Evolutionary conservation across 306 rosid species (phyloP).

Genomic region (Urtica urens): DNA sequence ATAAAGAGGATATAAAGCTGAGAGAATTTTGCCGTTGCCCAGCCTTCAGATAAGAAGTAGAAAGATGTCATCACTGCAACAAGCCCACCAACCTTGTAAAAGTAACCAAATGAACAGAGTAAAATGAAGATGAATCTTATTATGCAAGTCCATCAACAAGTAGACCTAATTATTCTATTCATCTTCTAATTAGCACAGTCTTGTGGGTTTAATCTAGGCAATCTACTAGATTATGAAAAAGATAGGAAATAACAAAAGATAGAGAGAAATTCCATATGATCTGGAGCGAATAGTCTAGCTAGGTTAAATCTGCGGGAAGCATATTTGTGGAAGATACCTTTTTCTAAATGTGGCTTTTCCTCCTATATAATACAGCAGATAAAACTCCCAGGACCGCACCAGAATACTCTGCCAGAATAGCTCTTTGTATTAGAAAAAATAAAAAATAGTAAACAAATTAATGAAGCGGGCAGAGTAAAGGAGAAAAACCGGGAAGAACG

Average conservation of each 20-base stretch:
- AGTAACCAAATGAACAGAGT: slow-evolving; percentile 5
- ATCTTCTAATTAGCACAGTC: too few species aligned
- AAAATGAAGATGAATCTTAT: too few species aligned
- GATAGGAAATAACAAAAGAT: neutral
- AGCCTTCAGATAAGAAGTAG: slow-evolving; percentile 84
- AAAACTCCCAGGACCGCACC: slow-evolving; percentile 96
- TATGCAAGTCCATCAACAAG: too few species aligned
- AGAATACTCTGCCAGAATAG: slow-evolving; percentile 92
- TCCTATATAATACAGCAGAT: slow-evolving; percentile 79
- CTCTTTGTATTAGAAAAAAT: too few species aligned
- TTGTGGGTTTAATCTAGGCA: neutral
- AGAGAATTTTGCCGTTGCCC: slow-evolving; percentile 77
- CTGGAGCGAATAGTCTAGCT: neutral
- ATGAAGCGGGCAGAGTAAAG: too few species aligned
- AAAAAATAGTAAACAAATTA: too few species aligned
- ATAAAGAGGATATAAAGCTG: slow-evolving; percentile 85
- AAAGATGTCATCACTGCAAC: slow-evolving; percentile 86
- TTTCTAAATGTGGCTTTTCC: slow-evolving; percentile 68
- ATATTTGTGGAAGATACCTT: slow-evolving; percentile 45
- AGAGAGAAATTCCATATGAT: neutral
- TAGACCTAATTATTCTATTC: too few species aligned
- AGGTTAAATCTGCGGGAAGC: slow-evolving; percentile 9
- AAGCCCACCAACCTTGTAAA: slow-evolving; percentile 78
- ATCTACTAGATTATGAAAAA: neutral
- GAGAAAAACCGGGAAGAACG: too few species aligned